A percentile compares a stretch with the other conserved stretches of the same genome.
phyloP scores from a whole-genome alignment of 495 filamentous ascomycete genomes.

The Neurospora sp. region DNA sequence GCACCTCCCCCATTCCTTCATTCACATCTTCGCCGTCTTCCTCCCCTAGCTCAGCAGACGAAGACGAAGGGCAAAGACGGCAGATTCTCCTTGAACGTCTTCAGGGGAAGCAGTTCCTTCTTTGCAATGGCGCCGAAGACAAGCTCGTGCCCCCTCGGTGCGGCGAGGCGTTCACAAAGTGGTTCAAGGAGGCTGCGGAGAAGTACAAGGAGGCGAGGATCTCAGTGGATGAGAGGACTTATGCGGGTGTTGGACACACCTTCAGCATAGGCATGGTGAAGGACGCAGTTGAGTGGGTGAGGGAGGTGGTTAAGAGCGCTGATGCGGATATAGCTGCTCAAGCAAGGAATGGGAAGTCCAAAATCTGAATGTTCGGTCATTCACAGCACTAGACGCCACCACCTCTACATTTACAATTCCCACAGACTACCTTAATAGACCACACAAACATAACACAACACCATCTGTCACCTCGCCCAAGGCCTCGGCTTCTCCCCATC shows the following conservation, averaged over 20 bases:
- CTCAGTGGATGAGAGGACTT: conserved; percentile 62
- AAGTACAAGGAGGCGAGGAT: conserved; percentile 52
- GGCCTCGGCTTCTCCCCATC: conserved; percentile 19
- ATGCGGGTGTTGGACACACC: conserved; percentile 60
- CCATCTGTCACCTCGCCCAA: conserved; percentile 13
- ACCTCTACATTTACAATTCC: background rate
- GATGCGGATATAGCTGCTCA: conserved; percentile 4
- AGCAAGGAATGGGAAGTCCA: conserved; percentile 4
- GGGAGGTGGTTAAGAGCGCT: conserved; percentile 32
- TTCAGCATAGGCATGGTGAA: conserved; percentile 62
- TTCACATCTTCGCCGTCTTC: background rate
- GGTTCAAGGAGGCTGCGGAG: conserved; percentile 52
- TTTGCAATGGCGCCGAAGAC: conserved; percentile 66
- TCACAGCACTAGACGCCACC: background rate
- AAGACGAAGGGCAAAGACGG: conserved; percentile 15
- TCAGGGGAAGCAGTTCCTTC: conserved; percentile 64
- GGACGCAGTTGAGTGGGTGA: conserved; percentile 58
- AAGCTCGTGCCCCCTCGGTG: conserved; percentile 75
- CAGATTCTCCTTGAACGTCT: conserved; percentile 42
- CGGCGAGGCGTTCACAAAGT: conserved; percentile 56
- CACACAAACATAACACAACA: background rate
- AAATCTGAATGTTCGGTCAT: conserved; percentile 10
- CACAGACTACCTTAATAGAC: background rate
- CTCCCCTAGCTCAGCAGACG: background rate
- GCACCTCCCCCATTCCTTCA: conserved; percentile 29